These are phyloP conservation scores for Monascus ruber DNA, from an alignment of 2,329 filamentous ascomycete genomes.

Conservation along the genomic window DNA sequence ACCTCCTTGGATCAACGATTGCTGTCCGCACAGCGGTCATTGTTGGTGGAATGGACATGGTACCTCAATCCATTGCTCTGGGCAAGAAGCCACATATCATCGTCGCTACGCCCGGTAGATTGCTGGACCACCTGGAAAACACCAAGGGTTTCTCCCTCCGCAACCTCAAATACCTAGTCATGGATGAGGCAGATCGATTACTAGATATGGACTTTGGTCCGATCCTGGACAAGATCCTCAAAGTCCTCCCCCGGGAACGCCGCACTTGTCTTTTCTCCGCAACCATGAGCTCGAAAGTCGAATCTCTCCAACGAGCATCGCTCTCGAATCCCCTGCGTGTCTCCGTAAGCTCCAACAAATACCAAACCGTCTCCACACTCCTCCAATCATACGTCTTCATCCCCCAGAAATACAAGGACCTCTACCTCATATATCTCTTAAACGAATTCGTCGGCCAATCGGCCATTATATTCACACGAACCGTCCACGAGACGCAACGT, in stretches of 20 bases:
- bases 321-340: conserved; percentile 75
- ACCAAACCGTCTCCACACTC: conserved; percentile 83
- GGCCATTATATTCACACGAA: conserved; percentile 82
- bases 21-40: conserved; percentile 77
- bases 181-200: conserved; percentile 88
- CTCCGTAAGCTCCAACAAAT: conserved; percentile 69
- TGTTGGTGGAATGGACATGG: conserved; percentile 93
- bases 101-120: conserved; percentile 78
- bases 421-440: conserved; percentile 74
- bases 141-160: conserved; percentile 89
- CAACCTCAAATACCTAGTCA: conserved; percentile 74
- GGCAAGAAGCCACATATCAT: conserved; percentile 94
- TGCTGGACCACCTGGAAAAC: conserved; percentile 89
- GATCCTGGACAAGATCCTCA: conserved; percentile 83
- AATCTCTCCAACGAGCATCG: conserved; percentile 80
- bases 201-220: conserved; percentile 92
- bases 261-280: conserved; percentile 86
- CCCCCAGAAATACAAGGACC: conserved; percentile 77
- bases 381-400: conserved; percentile 80
- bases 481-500: conserved; percentile 81
- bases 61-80: conserved; percentile 77
- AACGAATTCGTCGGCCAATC: conserved; percentile 82
- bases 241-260: conserved; percentile 67
- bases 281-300: conserved; percentile 88
- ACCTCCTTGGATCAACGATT: conserved; percentile 77